These are phyloP conservation scores for Acer negundo DNA, from an alignment of 345 rosid species.

Conservation along the genomic window DNA sequence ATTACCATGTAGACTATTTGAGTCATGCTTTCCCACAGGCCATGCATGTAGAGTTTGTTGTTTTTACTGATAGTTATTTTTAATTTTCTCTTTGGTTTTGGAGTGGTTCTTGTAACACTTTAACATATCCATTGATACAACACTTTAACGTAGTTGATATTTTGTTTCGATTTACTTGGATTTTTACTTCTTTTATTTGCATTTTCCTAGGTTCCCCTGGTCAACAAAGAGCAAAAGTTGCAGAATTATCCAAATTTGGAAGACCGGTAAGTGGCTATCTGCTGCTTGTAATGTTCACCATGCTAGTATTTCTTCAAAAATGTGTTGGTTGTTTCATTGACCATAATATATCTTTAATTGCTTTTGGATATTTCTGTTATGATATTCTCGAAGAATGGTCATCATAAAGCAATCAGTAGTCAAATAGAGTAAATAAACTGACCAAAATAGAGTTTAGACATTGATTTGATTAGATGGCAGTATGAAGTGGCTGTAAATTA, in stretches of 20 bases:
- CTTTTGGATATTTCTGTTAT: not conserved
- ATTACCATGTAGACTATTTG: constrained; percentile 1
- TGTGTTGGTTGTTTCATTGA: not conserved
- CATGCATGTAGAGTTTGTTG: not conserved
- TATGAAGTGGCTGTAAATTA: constrained; percentile 6
- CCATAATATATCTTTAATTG: constrained; percentile 7
- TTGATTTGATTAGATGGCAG: not conserved
- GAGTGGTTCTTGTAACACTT: not conserved
- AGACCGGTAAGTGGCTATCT: constrained; percentile 67
- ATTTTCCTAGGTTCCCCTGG: constrained; percentile 67
- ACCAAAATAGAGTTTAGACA: not conserved
- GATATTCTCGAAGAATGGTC: not conserved
- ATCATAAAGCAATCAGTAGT: not conserved
- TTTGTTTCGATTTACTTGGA: not conserved
- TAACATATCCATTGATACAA: not conserved
- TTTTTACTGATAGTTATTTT: not conserved
- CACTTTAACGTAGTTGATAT: not conserved
- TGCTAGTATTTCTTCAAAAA: not conserved
- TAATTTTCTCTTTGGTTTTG: not conserved
- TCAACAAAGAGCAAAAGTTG: constrained; percentile 76
- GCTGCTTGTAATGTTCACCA: not conserved
- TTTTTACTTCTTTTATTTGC: constrained; percentile 14
- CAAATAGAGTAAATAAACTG: not conserved
- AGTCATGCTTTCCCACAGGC: not conserved
- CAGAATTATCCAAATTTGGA: constrained; percentile 87